These are phyloP conservation scores for Lathyrus sativus DNA, from an alignment of 306 rosid genomes.

Conservation along the genomic window DNA sequence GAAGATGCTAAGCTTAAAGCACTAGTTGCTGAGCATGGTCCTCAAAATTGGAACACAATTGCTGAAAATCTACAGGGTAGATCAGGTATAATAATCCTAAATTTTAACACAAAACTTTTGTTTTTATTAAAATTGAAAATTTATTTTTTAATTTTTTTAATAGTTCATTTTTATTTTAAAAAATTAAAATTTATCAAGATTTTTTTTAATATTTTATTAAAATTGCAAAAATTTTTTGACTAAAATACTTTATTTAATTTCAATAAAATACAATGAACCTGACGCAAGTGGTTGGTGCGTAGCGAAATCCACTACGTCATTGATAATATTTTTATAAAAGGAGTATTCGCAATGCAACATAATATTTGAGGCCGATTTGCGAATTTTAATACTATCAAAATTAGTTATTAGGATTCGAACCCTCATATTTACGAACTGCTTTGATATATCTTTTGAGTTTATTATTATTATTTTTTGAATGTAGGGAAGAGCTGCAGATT, in stretches of 20 bases:
- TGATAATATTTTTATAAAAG: no score
- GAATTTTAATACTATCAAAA: no score
- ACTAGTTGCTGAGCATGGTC: slow-evolving; percentile 73
- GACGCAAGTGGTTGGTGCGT: not conserved
- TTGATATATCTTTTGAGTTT: no score
- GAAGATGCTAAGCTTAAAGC: slow-evolving; percentile 80
- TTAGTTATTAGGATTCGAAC: no score
- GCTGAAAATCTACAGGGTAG: slow-evolving; percentile 70
- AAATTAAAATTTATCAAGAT: not conserved
- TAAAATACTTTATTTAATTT: not conserved
- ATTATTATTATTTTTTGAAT: no score
- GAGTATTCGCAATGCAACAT: no score
- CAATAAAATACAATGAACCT: not conserved
- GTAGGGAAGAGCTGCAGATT: slow-evolving; percentile 91
- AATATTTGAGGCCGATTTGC: no score
- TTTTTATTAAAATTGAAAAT: not conserved
- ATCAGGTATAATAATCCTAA: slow-evolving; percentile 64
- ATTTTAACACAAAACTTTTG: not conserved
- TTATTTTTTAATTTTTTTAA: not conserved
- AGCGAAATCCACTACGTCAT: no score
- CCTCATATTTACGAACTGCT: no score
- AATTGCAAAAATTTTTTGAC: not conserved
- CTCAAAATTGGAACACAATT: slow-evolving; percentile 87
- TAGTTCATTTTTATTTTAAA: not conserved
- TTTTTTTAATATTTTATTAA: not conserved